Evolutionary conservation across 2,329 filamentous ascomycete species (phyloP).

Genomic region (Stachybotrys chlorohalonatus): DNA sequence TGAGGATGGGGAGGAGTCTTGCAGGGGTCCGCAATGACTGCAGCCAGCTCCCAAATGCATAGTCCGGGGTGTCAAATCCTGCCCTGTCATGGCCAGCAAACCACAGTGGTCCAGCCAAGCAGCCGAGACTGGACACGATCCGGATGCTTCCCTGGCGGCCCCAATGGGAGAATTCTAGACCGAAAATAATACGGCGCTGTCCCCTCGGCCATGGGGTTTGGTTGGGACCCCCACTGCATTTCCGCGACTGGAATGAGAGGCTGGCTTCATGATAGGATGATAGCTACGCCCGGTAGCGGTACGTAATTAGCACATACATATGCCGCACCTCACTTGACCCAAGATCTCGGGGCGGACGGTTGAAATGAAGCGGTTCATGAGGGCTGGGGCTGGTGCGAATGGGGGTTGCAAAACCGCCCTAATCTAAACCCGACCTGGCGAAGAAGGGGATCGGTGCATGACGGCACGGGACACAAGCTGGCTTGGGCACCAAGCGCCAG

Average conservation of each 20-base stretch:
- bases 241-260: neutral
- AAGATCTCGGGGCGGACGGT: conserved; percentile 9
- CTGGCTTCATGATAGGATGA: conserved; percentile 7
- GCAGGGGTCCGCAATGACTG: neutral
- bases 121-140: neutral
- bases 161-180: neutral
- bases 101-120: neutral
- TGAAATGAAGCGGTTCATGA: conserved; percentile 10
- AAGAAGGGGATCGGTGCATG: neutral
- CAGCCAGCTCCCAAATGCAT: neutral
- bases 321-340: conserved; percentile 21
- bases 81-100: neutral
- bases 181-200: neutral
- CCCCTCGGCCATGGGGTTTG: neutral
- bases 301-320: conserved; percentile 17
- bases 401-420: conserved; percentile 12
- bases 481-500: conserved; percentile 11
- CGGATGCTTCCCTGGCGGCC: neutral
- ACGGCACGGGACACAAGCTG: neutral
- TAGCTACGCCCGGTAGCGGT: conserved; percentile 6
- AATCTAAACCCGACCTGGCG: conserved; percentile 3
- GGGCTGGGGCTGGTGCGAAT: neutral
- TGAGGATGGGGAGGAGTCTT: neutral
- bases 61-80: neutral
- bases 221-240: neutral